These are phyloP conservation scores for Trematosphaeria pertusa DNA, from an alignment of 2,329 filamentous ascomycete species.

Conservation along the genomic window DNA sequence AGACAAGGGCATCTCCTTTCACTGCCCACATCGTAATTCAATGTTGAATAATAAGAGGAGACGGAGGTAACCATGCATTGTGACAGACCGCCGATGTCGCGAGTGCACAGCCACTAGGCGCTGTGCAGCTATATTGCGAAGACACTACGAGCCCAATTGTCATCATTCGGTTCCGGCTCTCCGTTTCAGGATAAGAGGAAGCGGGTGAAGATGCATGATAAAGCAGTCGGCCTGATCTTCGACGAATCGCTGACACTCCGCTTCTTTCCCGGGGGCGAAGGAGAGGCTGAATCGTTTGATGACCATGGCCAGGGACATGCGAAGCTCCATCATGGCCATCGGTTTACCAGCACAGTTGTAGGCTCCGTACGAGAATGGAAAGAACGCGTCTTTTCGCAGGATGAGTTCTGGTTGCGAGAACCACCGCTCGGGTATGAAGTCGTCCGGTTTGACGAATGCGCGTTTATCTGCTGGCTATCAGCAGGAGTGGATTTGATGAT, in stretches of 20 bases:
- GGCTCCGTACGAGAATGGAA: constrained; percentile 71
- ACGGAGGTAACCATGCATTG: too few species aligned
- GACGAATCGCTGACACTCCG: constrained; percentile 9
- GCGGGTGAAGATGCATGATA: constrained; percentile 11
- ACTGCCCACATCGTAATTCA: too few species aligned
- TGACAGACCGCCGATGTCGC: too few species aligned
- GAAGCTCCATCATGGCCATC: constrained; percentile 21
- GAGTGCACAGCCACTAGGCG: too few species aligned
- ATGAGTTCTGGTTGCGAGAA: constrained; percentile 15
- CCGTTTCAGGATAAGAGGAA: constrained; percentile 14
- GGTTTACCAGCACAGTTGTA: constrained; percentile 13
- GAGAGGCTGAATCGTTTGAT: constrained; percentile 13
- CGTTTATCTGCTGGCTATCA: neutral
- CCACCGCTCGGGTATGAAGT: constrained; percentile 28
- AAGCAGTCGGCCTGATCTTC: constrained; percentile 23
- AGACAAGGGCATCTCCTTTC: too few species aligned
- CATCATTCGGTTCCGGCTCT: too few species aligned
- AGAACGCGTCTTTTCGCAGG: constrained; percentile 64
- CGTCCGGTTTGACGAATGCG: constrained; percentile 7
- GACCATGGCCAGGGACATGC: constrained; percentile 17
- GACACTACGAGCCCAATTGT: too few species aligned
- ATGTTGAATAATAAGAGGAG: too few species aligned
- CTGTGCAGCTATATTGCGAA: too few species aligned
- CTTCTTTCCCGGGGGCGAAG: constrained; percentile 10
- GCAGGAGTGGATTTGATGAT: too few species aligned